phyloP scores from a whole-genome alignment of 2,329 filamentous ascomycete genomes.

The Didymella keratinophila region DNA sequence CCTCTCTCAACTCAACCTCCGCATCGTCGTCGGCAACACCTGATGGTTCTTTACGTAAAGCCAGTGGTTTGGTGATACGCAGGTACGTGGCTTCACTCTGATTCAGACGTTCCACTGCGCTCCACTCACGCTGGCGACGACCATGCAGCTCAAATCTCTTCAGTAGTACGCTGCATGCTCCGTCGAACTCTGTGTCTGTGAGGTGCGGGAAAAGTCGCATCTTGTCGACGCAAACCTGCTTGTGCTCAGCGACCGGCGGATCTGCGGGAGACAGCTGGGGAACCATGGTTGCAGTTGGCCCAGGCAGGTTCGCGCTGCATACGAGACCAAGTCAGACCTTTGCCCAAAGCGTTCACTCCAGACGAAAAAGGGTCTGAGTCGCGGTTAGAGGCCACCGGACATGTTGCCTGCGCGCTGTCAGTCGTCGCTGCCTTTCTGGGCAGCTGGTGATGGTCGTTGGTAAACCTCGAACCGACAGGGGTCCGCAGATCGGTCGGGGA shows the following conservation, averaged over 20 bases:
- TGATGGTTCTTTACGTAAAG: neutral
- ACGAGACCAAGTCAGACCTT: neutral
- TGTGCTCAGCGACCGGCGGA: neutral
- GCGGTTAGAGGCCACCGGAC: slow-evolving; percentile 8
- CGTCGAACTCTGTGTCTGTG: slow-evolving; percentile 36
- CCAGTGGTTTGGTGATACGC: slow-evolving; percentile 33
- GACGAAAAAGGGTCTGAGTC: neutral
- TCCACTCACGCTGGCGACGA: slow-evolving; percentile 35
- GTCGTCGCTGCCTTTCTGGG: slow-evolving; percentile 5
- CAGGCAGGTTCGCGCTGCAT: neutral
- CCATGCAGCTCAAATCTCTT: slow-evolving; percentile 24
- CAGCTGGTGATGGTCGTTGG: slow-evolving; percentile 8
- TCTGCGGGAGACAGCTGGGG: slow-evolving; percentile 4
- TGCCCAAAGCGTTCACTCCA: slow-evolving; percentile 2
- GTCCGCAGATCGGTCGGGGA: slow-evolving; percentile 15
- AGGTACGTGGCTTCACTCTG: slow-evolving; percentile 27
- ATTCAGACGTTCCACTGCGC: slow-evolving; percentile 29
- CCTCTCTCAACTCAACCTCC: slow-evolving; percentile 23
- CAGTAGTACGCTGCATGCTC: slow-evolving; percentile 35
- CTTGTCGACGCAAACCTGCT: slow-evolving; percentile 10
- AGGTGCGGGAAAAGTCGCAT: slow-evolving; percentile 42
- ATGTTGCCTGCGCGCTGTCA: slow-evolving; percentile 2
- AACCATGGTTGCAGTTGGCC: slow-evolving; percentile 7
- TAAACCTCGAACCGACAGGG: slow-evolving; percentile 6
- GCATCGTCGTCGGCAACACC: neutral